A percentile compares a stretch with the other conserved stretches of the same genome.
These are phyloP conservation scores for Quercus variabilis DNA, from an alignment of 306 rosid species.

Conservation along the genomic window DNA sequence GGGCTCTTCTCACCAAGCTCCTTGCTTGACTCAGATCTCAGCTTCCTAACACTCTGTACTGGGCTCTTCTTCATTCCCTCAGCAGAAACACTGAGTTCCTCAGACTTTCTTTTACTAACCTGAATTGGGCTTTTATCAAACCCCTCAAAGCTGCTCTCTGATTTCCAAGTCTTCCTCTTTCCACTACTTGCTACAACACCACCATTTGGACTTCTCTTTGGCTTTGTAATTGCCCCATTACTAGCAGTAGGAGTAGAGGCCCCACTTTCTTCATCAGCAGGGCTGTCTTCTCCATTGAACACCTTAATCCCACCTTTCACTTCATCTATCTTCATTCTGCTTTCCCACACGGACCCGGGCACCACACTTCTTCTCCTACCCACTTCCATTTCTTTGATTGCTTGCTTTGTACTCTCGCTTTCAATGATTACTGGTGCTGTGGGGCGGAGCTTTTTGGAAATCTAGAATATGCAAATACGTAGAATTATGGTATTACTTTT, in stretches of 20 bases:
- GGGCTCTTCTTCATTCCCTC: constrained; percentile 52
- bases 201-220: constrained; percentile 33
- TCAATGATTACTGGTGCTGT: constrained; percentile 27
- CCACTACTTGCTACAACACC: constrained; percentile 31
- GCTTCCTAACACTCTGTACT: constrained; percentile 33
- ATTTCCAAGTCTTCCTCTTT: constrained; percentile 73
- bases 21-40: constrained; percentile 40
- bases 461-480: background rate
- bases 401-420: background rate
- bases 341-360: constrained; percentile 89
- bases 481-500: background rate
- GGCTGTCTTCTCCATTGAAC: constrained; percentile 49
- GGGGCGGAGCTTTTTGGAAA: constrained; percentile 23
- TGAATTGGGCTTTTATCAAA: constrained; percentile 42
- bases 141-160: constrained; percentile 36
- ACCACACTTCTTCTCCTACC: constrained; percentile 48
- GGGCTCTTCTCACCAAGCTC: constrained; percentile 32
- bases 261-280: constrained; percentile 17
- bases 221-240: constrained; percentile 11
- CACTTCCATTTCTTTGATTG: constrained; percentile 39
- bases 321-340: constrained; percentile 76
- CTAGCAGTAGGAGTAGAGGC: background rate
- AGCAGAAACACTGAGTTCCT: constrained; percentile 31
- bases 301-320: constrained; percentile 77
- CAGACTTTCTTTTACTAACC: constrained; percentile 33